phyloP scores from a whole-genome alignment of 2,329 filamentous ascomycete genomes.

The Penicillium thymicola region DNA sequence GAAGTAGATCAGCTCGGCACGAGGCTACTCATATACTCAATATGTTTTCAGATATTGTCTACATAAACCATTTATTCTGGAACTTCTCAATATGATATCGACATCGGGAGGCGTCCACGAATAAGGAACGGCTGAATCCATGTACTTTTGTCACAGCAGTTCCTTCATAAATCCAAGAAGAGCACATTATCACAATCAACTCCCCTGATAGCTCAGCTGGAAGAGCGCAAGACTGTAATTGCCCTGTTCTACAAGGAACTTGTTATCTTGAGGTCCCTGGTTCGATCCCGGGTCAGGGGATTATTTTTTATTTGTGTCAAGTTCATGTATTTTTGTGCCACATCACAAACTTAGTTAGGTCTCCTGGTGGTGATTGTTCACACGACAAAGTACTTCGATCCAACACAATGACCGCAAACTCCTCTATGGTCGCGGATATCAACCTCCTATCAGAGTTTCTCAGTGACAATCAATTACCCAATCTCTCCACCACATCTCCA shows the following conservation, averaged over 20 bases:
- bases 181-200: neutral
- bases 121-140: neutral
- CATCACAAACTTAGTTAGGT: neutral
- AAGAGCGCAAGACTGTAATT: slow-evolving; percentile 8
- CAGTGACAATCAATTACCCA: slow-evolving; percentile 5
- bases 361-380: neutral
- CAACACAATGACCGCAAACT: neutral
- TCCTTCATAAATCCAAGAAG: neutral
- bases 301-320: neutral
- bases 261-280: slow-evolving; percentile 4
- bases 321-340: neutral
- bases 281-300: slow-evolving; percentile 7
- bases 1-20: neutral
- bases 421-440: neutral
- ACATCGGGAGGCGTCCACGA: neutral
- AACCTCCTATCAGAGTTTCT: slow-evolving; percentile 26
- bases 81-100: neutral
- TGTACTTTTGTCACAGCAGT: neutral
- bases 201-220: slow-evolving; percentile 8
- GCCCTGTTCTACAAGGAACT: neutral
- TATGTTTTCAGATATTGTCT: neutral
- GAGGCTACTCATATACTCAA: neutral
- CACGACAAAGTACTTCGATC: neutral
- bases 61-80: neutral
- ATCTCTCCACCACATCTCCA: slow-evolving; percentile 8